Conservation (phyloP, 805 yeast genomes). For the Saturnispora bothae region DNA sequence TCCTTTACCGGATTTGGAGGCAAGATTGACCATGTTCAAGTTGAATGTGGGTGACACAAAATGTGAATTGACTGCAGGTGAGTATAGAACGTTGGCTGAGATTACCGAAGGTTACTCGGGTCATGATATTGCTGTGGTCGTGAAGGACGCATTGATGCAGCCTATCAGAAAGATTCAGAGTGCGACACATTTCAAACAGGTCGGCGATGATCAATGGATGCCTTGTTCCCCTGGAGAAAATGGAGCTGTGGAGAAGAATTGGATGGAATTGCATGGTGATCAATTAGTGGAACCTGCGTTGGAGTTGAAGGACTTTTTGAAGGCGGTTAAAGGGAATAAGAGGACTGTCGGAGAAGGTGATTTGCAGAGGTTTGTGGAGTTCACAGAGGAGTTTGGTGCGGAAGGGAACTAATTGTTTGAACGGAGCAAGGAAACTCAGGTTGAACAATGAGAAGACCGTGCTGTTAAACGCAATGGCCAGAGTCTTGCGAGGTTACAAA, state of each 20-base stretch:
- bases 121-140: constrained; percentile 93
- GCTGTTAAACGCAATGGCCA: no score
- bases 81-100: constrained; percentile 68
- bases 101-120: constrained; percentile 98
- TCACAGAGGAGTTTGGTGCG: constrained; percentile 92
- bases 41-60: constrained; percentile 87
- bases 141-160: constrained; percentile 95
- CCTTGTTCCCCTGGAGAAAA: constrained; percentile 98
- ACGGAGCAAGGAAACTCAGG: not conserved
- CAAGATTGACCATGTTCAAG: constrained; percentile 88
- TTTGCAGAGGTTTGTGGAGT: constrained; percentile 69
- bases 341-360: constrained; percentile 91
- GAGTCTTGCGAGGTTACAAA: no score
- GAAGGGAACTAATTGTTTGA: constrained; percentile 60
- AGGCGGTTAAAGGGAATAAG: constrained; percentile 81
- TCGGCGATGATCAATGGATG: constrained; percentile 43
- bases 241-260: constrained; percentile 78
- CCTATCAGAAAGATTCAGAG: constrained; percentile 92
- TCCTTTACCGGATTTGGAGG: constrained; percentile 88
- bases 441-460: not conserved
- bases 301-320: constrained; percentile 83
- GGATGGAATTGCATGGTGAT: constrained; percentile 87
- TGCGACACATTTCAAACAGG: constrained; percentile 86
- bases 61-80: constrained; percentile 62
- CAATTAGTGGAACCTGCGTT: constrained; percentile 85